Percentiles rank a stretch among this genome's conserved stretches.
Evolutionary conservation across 768 basidiomycete species (phyloP).

Genomic region (Auricularia sp.): DNA sequence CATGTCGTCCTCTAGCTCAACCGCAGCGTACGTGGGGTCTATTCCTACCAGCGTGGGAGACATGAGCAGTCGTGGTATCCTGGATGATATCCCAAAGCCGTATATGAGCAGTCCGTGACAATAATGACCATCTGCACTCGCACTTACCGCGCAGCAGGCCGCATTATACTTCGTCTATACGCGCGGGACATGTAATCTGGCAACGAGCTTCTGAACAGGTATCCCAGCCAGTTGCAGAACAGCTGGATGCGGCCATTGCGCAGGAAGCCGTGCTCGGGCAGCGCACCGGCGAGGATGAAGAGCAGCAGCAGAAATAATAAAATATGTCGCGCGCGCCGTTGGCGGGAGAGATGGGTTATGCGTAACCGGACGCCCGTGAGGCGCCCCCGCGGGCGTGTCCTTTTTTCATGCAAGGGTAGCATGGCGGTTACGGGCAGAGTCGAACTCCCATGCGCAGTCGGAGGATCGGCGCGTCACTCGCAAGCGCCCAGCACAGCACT

Average conservation of each 20-base stretch:
- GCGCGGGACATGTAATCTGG: background rate
- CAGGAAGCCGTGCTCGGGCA: background rate
- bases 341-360: background rate
- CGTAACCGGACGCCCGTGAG: background rate
- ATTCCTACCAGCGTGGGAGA: background rate
- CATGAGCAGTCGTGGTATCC: background rate
- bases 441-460: too few relatives aligned
- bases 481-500: too few relatives aligned
- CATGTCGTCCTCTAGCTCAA: background rate
- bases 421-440: too few relatives aligned
- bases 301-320: background rate
- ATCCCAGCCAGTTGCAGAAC: background rate
- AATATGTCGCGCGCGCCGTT: background rate
- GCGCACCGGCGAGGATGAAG: background rate
- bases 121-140: too few relatives aligned
- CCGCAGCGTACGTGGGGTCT: background rate
- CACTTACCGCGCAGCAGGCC: background rate
- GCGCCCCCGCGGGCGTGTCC: background rate
- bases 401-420: background rate
- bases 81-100: background rate
- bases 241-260: background rate
- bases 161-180: background rate
- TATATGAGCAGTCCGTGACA: too few relatives aligned
- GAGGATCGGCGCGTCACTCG: too few relatives aligned
- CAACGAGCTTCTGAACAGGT: background rate